Conservation (phyloP, 169 alveolate species). For the Cryptosporidium xiaoi region DNA sequence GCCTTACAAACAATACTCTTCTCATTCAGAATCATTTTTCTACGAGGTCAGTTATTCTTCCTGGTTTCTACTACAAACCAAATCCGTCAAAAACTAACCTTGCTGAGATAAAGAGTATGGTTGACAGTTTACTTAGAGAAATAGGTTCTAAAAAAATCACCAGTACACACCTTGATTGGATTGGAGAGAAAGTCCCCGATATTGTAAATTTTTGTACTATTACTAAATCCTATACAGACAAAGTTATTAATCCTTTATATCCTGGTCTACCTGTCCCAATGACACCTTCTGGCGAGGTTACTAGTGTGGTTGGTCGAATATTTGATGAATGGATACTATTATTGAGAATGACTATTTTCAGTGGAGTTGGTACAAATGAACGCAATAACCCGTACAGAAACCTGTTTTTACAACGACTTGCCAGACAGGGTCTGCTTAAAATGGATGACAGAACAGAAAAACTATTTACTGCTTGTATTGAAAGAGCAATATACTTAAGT, state of each 20-base stretch:
- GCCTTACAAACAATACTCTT: neutral
- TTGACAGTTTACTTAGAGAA: conserved; percentile 17
- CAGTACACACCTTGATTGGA: conserved; percentile 15
- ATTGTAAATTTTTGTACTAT: conserved; percentile 35
- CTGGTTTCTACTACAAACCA: conserved; percentile 59
- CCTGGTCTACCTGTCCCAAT: conserved; percentile 32
- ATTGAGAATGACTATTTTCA: conserved; percentile 58
- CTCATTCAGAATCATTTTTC: conserved; percentile 30
- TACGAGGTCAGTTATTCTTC: conserved; percentile 23
- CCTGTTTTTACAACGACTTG: conserved; percentile 85
- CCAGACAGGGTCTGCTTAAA: conserved; percentile 86
- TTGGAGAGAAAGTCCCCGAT: conserved; percentile 48
- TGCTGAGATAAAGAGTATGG: conserved; percentile 34
- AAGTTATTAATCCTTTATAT: conserved; percentile 13
- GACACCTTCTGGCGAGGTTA: conserved; percentile 9
- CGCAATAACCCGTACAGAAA: conserved; percentile 68
- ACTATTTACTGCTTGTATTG: conserved; percentile 86
- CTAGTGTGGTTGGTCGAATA: conserved; percentile 21
- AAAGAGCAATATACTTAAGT: conserved; percentile 79
- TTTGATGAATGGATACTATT: conserved; percentile 72
- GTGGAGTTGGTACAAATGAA: conserved; percentile 53
- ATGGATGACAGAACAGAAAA: conserved; percentile 89
- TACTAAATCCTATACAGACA: conserved; percentile 11
- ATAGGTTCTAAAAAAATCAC: neutral
- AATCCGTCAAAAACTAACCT: conserved; percentile 28